These are phyloP conservation scores for Diaporthe sp. DNA, from an alignment of 2,329 filamentous ascomycete species.

Conservation along the genomic window DNA sequence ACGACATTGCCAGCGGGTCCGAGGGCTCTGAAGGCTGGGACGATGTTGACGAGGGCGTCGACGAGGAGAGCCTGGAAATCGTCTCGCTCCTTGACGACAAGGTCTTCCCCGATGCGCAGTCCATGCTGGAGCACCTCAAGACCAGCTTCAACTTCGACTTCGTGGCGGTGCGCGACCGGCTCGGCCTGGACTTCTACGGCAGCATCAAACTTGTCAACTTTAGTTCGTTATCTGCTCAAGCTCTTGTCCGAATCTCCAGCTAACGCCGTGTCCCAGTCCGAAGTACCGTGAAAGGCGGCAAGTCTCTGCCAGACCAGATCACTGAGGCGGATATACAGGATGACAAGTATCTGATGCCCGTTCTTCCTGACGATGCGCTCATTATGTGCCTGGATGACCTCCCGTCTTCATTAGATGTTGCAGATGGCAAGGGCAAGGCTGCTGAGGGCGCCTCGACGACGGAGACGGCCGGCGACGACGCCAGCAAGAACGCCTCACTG, in stretches of 20 bases:
- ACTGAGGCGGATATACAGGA: conserved; percentile 76
- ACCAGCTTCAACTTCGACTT: conserved; percentile 78
- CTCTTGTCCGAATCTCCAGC: not conserved
- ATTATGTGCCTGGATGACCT: conserved; percentile 91
- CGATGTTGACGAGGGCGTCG: conserved; percentile 58
- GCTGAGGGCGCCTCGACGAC: conserved; percentile 40
- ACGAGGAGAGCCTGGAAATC: conserved; percentile 70
- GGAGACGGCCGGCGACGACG: conserved; percentile 57
- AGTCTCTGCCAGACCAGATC: conserved; percentile 69
- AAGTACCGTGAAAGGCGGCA: conserved; percentile 59
- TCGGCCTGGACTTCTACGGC: conserved; percentile 79
- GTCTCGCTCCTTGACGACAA: conserved; percentile 78
- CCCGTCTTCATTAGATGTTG: conserved; percentile 49
- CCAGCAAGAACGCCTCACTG: conserved; percentile 64
- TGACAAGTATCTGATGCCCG: conserved; percentile 84
- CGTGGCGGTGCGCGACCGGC: conserved; percentile 66
- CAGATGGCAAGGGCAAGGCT: conserved; percentile 48
- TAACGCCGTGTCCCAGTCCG: conserved; percentile 57
- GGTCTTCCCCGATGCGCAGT: conserved; percentile 73
- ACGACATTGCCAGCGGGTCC: conserved; percentile 51
- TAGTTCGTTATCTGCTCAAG: conserved; percentile 56
- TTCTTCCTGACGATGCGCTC: conserved; percentile 89
- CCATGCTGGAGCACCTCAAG: conserved; percentile 79
- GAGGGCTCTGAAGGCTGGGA: conserved; percentile 54
- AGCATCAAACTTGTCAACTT: conserved; percentile 83